Percentiles rank a stretch among this genome's conserved stretches.
Conservation (phyloP, 2,329 filamentous ascomycete species). For the Trichophyton mentagrophytes region DNA sequence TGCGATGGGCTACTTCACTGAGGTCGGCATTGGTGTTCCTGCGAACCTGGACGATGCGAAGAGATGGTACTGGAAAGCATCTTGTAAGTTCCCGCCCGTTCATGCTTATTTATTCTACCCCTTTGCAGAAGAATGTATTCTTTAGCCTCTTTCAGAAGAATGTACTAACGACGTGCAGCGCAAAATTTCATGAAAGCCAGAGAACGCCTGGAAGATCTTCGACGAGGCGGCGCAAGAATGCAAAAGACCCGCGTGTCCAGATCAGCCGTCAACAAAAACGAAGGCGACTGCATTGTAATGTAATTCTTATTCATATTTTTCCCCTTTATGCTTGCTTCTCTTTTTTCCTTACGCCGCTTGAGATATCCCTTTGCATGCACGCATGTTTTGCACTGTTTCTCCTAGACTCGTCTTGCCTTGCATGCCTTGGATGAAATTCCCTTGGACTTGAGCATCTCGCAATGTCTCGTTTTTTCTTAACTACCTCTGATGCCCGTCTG, state of each 20-base stretch:
- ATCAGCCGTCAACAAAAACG: constrained; percentile 68
- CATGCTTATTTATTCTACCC: background rate
- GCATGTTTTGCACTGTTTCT: background rate
- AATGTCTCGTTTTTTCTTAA: background rate
- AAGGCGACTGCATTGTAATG: constrained; percentile 81
- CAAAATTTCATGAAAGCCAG: constrained; percentile 91
- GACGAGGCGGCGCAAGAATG: constrained; percentile 59
- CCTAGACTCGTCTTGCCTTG: background rate
- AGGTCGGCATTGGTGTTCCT: constrained; percentile 80
- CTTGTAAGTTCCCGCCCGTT: constrained; percentile 52
- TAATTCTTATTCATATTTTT: constrained; percentile 29
- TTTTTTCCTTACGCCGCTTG: background rate
- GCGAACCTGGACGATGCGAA: constrained; percentile 89
- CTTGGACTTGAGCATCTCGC: too few relatives aligned
- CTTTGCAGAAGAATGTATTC: background rate
- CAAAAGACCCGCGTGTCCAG: constrained; percentile 69
- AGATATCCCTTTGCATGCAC: background rate
- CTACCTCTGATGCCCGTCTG: background rate
- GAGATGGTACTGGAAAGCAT: constrained; percentile 95
- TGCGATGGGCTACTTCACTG: constrained; percentile 95
- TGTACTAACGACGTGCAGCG: constrained; percentile 40
- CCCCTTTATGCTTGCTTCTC: background rate
- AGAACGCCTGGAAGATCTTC: constrained; percentile 83
- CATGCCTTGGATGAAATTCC: too few relatives aligned
- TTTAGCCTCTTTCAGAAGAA: background rate